Conservation (phyloP, 225 moss, liverwort and hornwort species). For the Polytrichum commune region DNA sequence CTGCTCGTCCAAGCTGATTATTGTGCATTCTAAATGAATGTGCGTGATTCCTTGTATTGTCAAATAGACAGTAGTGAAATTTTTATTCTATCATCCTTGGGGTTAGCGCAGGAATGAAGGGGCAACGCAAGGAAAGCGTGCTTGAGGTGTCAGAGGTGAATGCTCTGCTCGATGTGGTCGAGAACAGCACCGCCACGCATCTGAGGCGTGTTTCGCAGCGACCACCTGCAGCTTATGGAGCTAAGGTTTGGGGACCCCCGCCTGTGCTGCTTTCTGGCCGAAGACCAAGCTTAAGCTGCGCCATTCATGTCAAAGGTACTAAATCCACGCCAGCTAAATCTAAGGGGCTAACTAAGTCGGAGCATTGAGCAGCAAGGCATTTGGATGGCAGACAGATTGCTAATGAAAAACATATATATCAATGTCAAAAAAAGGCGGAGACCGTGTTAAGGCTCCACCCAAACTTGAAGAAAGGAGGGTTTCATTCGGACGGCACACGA, state of each 20-base stretch:
- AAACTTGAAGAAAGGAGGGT: slow-evolving; percentile 6
- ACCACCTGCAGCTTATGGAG: neutral
- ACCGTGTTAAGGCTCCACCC: slow-evolving; percentile 1
- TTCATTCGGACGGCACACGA: slow-evolving; percentile 11
- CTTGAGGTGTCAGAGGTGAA: slow-evolving; percentile 9
- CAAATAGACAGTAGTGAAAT: neutral
- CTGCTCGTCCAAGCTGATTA: too few relatives aligned
- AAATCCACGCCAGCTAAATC: too few relatives aligned
- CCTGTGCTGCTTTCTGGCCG: slow-evolving; percentile 6
- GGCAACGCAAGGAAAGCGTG: neutral
- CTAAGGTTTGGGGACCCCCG: neutral
- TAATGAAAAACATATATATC: neutral
- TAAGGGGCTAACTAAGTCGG: too few relatives aligned
- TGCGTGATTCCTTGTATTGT: neutral
- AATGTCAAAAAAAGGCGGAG: slow-evolving; percentile 6
- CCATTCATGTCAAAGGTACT: neutral
- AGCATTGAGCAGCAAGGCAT: too few relatives aligned
- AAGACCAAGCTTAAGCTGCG: neutral
- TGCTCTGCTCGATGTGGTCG: slow-evolving; percentile 5
- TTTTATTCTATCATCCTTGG: neutral
- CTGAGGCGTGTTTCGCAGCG: slow-evolving; percentile 1
- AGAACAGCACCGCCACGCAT: slow-evolving; percentile 6
- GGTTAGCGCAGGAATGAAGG: neutral
- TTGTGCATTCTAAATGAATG: too few relatives aligned
- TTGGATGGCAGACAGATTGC: too few relatives aligned